These are phyloP conservation scores for Vitis amurensis DNA, from an alignment of 164 flowering plant species.

Conservation along the genomic window DNA sequence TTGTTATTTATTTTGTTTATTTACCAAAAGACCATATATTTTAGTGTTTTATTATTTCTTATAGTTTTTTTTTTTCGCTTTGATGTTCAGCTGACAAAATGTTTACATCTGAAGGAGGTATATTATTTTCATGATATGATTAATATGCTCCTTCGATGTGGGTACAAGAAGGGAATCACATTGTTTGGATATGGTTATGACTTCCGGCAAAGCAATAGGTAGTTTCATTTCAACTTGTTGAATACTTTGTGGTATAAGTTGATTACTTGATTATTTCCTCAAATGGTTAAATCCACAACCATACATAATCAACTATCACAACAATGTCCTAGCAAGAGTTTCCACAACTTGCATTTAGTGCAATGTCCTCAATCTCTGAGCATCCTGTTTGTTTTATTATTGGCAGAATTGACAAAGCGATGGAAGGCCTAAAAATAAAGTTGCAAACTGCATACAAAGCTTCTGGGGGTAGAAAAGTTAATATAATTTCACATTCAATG, in stretches of 20 bases:
- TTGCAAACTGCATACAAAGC: slow-evolving; percentile 75
- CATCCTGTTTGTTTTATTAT: slow-evolving; percentile 13
- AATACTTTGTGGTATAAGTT: slow-evolving; percentile 1
- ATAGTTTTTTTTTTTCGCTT: slow-evolving; percentile 15
- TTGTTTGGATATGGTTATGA: slow-evolving; percentile 95
- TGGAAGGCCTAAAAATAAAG: slow-evolving; percentile 67
- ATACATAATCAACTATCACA: not conserved
- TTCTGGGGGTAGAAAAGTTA: slow-evolving; percentile 87
- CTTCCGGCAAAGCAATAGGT: slow-evolving; percentile 96
- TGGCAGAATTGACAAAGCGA: slow-evolving; percentile 60
- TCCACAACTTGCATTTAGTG: not conserved
- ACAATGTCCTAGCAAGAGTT: not conserved
- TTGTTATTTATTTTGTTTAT: slow-evolving; percentile 7
- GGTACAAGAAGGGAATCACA: slow-evolving; percentile 83
- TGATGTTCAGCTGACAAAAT: slow-evolving; percentile 42
- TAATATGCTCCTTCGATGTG: slow-evolving; percentile 77
- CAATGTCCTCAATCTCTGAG: slow-evolving; percentile 14
- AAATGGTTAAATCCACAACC: not conserved
- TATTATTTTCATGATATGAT: slow-evolving; percentile 94
- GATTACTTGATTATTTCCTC: slow-evolving; percentile 6
- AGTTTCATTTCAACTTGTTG: slow-evolving; percentile 11
- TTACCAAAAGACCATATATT: too few species aligned
- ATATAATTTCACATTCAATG: slow-evolving; percentile 90
- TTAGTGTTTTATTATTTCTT: not conserved
- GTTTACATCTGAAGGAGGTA: slow-evolving; percentile 53